These are phyloP conservation scores for Pseudogymnoascus sp. DNA, from an alignment of 2,329 filamentous ascomycete species.

Conservation along the genomic window DNA sequence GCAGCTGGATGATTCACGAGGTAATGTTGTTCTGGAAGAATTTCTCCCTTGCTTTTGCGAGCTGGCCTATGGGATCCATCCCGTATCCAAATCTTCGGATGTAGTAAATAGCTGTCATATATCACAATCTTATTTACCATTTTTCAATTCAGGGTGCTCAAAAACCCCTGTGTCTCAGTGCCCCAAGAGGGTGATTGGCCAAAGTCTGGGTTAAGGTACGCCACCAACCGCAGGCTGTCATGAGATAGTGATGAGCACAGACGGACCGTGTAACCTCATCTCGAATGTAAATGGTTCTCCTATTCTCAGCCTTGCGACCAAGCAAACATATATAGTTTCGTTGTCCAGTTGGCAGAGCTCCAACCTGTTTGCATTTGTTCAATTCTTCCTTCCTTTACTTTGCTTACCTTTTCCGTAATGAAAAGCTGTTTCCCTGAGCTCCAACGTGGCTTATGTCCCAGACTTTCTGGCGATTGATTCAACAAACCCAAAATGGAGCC, in stretches of 20 bases:
- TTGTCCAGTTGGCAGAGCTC: not conserved
- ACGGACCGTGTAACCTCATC: not conserved
- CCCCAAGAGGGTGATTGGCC: not conserved
- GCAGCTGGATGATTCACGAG: not conserved
- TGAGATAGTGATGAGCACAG: not conserved
- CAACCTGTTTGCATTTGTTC: not conserved
- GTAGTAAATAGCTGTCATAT: constrained; percentile 4
- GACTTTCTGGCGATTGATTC: not conserved
- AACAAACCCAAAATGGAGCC: not conserved
- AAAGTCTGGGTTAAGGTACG: not conserved
- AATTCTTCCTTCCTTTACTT: not conserved
- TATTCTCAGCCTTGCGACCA: not conserved
- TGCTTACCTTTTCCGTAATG: not conserved
- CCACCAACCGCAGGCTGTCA: not conserved
- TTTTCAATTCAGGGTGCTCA: not conserved
- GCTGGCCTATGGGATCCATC: not conserved
- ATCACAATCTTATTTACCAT: not conserved
- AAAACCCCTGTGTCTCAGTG: not conserved
- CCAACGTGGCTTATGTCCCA: not conserved
- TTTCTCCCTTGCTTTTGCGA: not conserved
- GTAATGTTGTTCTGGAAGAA: not conserved
- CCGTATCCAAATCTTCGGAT: not conserved
- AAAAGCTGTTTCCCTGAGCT: not conserved
- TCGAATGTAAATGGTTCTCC: not conserved
- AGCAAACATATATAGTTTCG: not conserved